Percentiles rank a stretch among this genome's conserved stretches.
phyloP scores from a whole-genome alignment of 805 yeast genomes.

The Barnettozyma californica region DNA sequence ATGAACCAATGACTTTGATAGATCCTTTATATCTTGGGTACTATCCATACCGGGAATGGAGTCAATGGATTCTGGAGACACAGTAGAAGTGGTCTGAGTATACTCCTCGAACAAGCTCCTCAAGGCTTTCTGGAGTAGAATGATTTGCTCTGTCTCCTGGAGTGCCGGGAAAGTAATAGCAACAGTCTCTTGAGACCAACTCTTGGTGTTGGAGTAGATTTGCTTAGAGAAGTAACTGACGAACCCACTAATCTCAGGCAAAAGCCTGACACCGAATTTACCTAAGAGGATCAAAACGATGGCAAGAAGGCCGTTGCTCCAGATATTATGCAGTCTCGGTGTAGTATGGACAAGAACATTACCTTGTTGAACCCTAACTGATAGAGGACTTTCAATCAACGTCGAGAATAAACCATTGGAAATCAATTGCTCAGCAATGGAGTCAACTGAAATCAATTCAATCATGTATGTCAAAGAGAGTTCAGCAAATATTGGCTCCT shows the following conservation, averaged over 20 bases:
- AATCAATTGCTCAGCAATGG: constrained; percentile 62
- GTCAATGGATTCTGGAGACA: constrained; percentile 22
- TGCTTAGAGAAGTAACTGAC: constrained; percentile 61
- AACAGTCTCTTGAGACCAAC: constrained; percentile 62
- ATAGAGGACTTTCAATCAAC: constrained; percentile 69
- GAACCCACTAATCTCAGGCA: constrained; percentile 63
- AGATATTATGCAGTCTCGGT: constrained; percentile 63
- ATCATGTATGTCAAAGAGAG: constrained; percentile 60
- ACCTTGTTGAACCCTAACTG: constrained; percentile 63
- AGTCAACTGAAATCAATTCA: constrained; percentile 57
- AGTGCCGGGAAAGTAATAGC: constrained; percentile 43
- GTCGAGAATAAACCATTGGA: constrained; percentile 60
- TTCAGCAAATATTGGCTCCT: constrained; percentile 69
- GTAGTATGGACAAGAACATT: constrained; percentile 45
- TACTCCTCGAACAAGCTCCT: constrained; percentile 47
- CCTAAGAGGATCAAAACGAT: constrained; percentile 55
- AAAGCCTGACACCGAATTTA: constrained; percentile 54
- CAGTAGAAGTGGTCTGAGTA: constrained; percentile 29
- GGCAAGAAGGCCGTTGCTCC: constrained; percentile 82
- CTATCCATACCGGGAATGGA: constrained; percentile 59
- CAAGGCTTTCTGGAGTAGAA: constrained; percentile 57
- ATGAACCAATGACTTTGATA: constrained; percentile 59
- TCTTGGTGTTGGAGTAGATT: constrained; percentile 52
- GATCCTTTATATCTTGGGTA: constrained; percentile 50
- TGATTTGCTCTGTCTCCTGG: constrained; percentile 65